Percentiles rank a stretch among this genome's conserved stretches.
Conservation (phyloP, 345 rosid species). For the Arabis hirsuta region DNA sequence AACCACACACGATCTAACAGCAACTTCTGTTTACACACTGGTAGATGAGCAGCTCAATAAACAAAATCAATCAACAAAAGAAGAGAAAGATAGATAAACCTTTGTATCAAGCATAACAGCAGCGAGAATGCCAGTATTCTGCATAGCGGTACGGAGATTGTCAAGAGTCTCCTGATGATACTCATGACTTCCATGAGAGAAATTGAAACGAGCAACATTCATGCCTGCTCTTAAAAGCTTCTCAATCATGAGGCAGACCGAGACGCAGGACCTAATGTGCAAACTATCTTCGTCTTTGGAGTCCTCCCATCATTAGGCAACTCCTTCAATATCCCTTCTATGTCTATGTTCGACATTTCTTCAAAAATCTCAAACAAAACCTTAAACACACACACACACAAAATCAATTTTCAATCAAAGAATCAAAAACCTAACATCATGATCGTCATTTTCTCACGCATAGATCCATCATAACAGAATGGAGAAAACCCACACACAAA, state of each 20-base stretch:
- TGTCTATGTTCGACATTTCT: conserved; percentile 85
- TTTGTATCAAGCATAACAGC: conserved; percentile 37
- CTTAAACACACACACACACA: neutral
- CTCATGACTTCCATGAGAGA: conserved; percentile 30
- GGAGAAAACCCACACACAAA: conserved; percentile 1
- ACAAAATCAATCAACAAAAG: neutral
- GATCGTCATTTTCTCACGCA: neutral
- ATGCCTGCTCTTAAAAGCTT: conserved; percentile 29
- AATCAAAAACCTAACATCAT: conserved; percentile 11
- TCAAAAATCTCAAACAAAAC: conserved; percentile 2
- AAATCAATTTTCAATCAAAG: neutral
- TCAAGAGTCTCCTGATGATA: conserved; percentile 36
- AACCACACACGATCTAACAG: neutral
- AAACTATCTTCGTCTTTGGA: conserved; percentile 62
- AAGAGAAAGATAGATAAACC: conserved; percentile 17
- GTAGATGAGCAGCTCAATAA: neutral
- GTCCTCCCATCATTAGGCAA: conserved; percentile 51
- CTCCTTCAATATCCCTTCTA: conserved; percentile 76
- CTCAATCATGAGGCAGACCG: conserved; percentile 40
- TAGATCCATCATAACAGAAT: neutral
- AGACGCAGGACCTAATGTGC: conserved; percentile 69
- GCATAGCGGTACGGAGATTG: conserved; percentile 34
- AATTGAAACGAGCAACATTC: conserved; percentile 33
- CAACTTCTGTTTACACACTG: neutral
- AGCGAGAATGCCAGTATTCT: conserved; percentile 31